Conservation (phyloP, 2,329 filamentous ascomycete species). For the Botryotinia globosa region DNA sequence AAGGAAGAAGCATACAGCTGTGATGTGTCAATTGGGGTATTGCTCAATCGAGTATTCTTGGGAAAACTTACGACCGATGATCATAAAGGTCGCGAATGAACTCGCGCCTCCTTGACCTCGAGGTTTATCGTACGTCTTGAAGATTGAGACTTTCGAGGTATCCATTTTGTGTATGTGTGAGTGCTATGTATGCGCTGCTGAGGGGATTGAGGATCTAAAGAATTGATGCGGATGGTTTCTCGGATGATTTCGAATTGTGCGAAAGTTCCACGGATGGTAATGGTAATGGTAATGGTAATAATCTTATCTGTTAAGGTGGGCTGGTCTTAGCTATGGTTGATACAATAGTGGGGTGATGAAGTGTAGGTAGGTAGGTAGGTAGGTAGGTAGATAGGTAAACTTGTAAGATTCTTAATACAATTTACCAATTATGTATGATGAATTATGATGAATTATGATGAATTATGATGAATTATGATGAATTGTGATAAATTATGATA, state of each 20-base stretch:
- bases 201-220: background rate
- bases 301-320: background rate
- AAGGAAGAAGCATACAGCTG: slow-evolving; percentile 94
- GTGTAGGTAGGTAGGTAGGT: too few species aligned
- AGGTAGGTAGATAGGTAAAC: too few species aligned
- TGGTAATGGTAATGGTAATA: background rate
- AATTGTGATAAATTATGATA: background rate
- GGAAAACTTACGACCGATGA: slow-evolving; percentile 77
- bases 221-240: background rate
- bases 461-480: too few species aligned
- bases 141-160: slow-evolving; percentile 36
- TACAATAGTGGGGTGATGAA: slow-evolving; percentile 7
- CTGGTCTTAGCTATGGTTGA: background rate
- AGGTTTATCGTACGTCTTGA: slow-evolving; percentile 39
- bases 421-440: too few species aligned
- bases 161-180: slow-evolving; percentile 30
- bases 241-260: slow-evolving; percentile 9
- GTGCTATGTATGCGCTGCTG: background rate
- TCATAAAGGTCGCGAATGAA: slow-evolving; percentile 95
- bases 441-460: too few species aligned
- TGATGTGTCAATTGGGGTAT: background rate
- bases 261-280: background rate
- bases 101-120: slow-evolving; percentile 45
- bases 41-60: background rate
- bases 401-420: background rate